Evolutionary conservation across 2,329 filamentous ascomycete genomes (phyloP).

Genomic region (Trematosphaeria pertusa): DNA sequence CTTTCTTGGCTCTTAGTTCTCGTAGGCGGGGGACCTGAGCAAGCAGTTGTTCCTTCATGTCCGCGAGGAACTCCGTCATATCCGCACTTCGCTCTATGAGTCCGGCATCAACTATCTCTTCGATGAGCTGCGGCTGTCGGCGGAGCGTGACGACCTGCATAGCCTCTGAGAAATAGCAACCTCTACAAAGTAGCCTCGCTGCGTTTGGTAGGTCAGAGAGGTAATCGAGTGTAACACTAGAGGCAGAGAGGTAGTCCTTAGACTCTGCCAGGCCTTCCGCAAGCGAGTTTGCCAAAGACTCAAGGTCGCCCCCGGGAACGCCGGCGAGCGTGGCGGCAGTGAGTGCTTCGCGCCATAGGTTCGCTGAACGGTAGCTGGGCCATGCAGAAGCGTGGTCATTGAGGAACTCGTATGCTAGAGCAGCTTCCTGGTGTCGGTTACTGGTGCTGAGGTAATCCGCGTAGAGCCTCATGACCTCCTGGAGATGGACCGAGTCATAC

Average conservation of each 20-base stretch:
- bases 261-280: slow-evolving; percentile 81
- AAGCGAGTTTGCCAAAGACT: slow-evolving; percentile 73
- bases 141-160: slow-evolving; percentile 74
- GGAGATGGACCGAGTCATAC: slow-evolving; percentile 74
- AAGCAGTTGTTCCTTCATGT: slow-evolving; percentile 84
- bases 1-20: slow-evolving; percentile 81
- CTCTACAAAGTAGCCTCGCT: slow-evolving; percentile 81
- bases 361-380: slow-evolving; percentile 81
- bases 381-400: slow-evolving; percentile 76
- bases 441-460: slow-evolving; percentile 76
- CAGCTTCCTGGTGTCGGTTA: slow-evolving; percentile 84
- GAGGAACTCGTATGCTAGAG: slow-evolving; percentile 88
- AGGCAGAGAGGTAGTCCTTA: slow-evolving; percentile 83
- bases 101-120: slow-evolving; percentile 74
- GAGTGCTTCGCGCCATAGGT: slow-evolving; percentile 90
- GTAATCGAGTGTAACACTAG: slow-evolving; percentile 82
- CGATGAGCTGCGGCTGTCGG: slow-evolving; percentile 67
- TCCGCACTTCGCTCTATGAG: slow-evolving; percentile 81
- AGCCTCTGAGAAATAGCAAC: slow-evolving; percentile 87
- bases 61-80: slow-evolving; percentile 89
- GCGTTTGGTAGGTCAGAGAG: slow-evolving; percentile 74
- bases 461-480: slow-evolving; percentile 76
- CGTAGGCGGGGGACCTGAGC: slow-evolving; percentile 86
- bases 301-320: slow-evolving; percentile 66
- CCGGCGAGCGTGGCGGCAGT: slow-evolving; percentile 73